These are phyloP conservation scores for Aureobasidium sp. DNA, from an alignment of 2,329 filamentous ascomycete species.

Conservation along the genomic window DNA sequence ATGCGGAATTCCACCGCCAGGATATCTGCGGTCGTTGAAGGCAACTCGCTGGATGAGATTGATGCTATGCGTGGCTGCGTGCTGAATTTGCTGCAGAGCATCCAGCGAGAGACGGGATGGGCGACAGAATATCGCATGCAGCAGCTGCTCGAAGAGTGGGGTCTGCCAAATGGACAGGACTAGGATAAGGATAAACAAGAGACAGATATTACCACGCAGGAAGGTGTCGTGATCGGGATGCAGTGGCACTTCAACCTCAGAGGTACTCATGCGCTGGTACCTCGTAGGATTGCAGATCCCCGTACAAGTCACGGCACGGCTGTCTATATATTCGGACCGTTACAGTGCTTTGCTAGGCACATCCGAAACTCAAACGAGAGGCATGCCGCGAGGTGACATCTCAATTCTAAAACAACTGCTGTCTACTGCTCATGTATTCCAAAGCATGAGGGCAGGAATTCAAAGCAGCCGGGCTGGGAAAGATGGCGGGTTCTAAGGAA, in stretches of 20 bases:
- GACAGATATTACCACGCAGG: neutral
- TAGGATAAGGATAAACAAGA: neutral
- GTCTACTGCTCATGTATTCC: neutral
- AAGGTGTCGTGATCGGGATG: neutral
- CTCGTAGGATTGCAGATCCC: constrained; percentile 2
- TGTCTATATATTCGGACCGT: neutral
- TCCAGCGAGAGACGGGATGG: constrained; percentile 58
- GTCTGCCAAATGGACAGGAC: constrained; percentile 8
- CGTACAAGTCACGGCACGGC: neutral
- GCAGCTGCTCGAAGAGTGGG: constrained; percentile 44
- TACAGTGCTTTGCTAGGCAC: neutral
- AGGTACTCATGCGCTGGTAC: neutral
- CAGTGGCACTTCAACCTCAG: neutral
- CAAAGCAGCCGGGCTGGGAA: neutral
- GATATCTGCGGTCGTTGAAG: constrained; percentile 21
- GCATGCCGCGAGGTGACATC: neutral
- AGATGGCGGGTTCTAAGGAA: neutral
- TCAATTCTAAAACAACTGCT: neutral
- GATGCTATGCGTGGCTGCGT: constrained; percentile 46
- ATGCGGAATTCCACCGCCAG: neutral
- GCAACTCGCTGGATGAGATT: constrained; percentile 19
- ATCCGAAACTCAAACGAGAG: neutral
- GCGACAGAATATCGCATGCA: constrained; percentile 53
- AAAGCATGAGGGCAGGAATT: neutral
- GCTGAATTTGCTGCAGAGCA: constrained; percentile 46